These are phyloP conservation scores for Phytomonas sp. DNA, from an alignment of 208 protist genomes.

Conservation along the genomic window DNA sequence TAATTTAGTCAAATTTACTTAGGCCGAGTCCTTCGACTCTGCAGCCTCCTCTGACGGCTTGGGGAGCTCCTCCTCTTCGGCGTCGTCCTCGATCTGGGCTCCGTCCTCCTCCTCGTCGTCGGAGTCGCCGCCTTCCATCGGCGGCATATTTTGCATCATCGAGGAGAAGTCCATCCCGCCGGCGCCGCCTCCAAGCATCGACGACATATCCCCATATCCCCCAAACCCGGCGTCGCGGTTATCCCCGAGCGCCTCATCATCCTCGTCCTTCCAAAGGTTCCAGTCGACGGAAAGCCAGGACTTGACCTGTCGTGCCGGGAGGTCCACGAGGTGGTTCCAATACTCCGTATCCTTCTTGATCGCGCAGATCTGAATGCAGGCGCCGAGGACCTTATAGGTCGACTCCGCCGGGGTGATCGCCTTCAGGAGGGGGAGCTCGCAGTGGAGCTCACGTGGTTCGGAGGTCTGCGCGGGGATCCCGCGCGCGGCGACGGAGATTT, in stretches of 20 bases:
- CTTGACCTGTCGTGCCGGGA: conserved; percentile 65
- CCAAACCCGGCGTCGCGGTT: conserved; percentile 54
- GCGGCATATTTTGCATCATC: conserved; percentile 63
- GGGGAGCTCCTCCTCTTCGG: conserved; percentile 14
- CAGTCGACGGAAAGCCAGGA: conserved; percentile 83
- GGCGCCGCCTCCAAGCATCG: conserved; percentile 52
- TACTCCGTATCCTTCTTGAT: conserved; percentile 85
- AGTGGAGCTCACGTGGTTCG: conserved; percentile 54
- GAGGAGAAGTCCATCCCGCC: conserved; percentile 39
- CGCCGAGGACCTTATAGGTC: conserved; percentile 82
- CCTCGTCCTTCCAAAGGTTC: conserved; percentile 91
- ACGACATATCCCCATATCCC: conserved; percentile 70
- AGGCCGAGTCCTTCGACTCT: conserved; percentile 32
- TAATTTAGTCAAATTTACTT: neutral
- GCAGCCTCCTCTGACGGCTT: conserved; percentile 39
- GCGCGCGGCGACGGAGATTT: conserved; percentile 54
- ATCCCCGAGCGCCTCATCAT: conserved; percentile 70
- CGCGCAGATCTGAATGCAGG: conserved; percentile 80
- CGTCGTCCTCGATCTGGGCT: conserved; percentile 19
- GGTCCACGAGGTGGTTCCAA: conserved; percentile 76
- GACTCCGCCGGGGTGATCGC: conserved; percentile 70
- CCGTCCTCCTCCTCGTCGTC: conserved; percentile 38
- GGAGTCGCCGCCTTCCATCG: conserved; percentile 29
- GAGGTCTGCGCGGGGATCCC: conserved; percentile 62
- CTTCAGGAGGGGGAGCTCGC: conserved; percentile 65